Base-by-base conservation (phyloP, 108 stramenopile genomes). In the Pseudonitzschia pungens region DNA sequence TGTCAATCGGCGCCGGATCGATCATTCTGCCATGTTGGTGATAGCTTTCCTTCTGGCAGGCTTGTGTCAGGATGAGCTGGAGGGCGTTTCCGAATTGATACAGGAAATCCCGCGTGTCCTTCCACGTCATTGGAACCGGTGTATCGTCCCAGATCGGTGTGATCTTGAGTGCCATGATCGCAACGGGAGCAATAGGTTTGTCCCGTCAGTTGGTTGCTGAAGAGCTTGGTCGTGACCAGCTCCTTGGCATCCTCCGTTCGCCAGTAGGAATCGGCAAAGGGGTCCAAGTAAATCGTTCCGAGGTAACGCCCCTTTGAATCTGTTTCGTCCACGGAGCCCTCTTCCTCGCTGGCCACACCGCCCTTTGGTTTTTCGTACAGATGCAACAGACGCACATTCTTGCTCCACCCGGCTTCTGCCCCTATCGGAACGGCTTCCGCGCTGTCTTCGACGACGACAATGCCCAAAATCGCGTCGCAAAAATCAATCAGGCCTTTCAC, bases 231-330 rank as follows among this genome's bases (percentile, higher is more conserved):
- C 18, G n/a, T 71, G 1, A 59, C 57, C 28, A 59, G 20, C 14
- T 71, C 71, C 24, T 56, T 60, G 2, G 71, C 71, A 36, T 71
- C 71, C 11, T 59, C 43, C 8, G 71, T 56, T 10, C 71, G 31
- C 71, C 71, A 73, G 36, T 73, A 73, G 0, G 50, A 32, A 52
- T 73, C 72, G 31, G 40, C 42, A 59, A 65, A 73, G 16, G 67
- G 67, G 41, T 75, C 74, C 21, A 68, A 45, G 55, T 68, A 75
- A 33, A 75, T 68, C 15, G 65, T 59, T 48, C 74, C 74, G 2
- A 75, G 24, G 10, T 54, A 58, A 16, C 0, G n/a, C 2, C 60
- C 36, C 0, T 36, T 62, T 12, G 12, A 0, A 24, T 55, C 54
- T 2, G n/a, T 15, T 11, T 50, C 24, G 28, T 68, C 28, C 5